These are phyloP conservation scores for Leishmania arabica DNA, from an alignment of 208 protist species.

Conservation along the genomic window DNA sequence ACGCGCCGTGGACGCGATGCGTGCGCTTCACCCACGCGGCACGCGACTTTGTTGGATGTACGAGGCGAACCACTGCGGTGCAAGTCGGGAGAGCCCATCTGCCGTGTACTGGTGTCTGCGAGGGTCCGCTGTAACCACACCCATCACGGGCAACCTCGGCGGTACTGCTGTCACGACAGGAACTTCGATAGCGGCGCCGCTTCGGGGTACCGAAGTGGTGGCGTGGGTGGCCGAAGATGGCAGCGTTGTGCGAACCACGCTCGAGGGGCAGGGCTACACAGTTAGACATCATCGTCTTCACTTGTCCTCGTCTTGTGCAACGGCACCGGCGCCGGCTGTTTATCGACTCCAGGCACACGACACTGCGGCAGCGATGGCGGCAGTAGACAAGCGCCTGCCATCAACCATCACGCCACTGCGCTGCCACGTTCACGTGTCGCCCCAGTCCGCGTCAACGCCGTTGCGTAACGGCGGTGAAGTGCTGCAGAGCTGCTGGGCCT, in stretches of 20 bases:
- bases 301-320: slow-evolving; percentile 19
- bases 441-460: background rate
- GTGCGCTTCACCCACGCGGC: slow-evolving; percentile 9
- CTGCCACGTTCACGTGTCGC: slow-evolving; percentile 4
- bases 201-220: slow-evolving; percentile 33
- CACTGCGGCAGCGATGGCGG: background rate
- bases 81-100: slow-evolving; percentile 45
- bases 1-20: slow-evolving; percentile 24
- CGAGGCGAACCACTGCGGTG: slow-evolving; percentile 11
- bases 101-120: slow-evolving; percentile 73
- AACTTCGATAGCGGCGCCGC: background rate
- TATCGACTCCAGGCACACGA: slow-evolving; percentile 12
- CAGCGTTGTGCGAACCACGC: slow-evolving; percentile 40
- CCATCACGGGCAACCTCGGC: background rate
- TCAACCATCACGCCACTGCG: slow-evolving; percentile 18
- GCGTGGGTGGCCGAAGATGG: slow-evolving; percentile 74
- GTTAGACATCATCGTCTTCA: slow-evolving; percentile 48
- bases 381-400: slow-evolving; percentile 16
- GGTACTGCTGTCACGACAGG: background rate
- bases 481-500: background rate
- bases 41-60: slow-evolving; percentile 54
- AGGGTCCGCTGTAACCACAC: background rate
- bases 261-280: slow-evolving; percentile 49
- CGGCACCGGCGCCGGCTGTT: slow-evolving; percentile 37
- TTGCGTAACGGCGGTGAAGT: background rate